Evolutionary conservation across 1,284 basidiomycete species (phyloP).

Genomic region (Tylopilus sp.): DNA sequence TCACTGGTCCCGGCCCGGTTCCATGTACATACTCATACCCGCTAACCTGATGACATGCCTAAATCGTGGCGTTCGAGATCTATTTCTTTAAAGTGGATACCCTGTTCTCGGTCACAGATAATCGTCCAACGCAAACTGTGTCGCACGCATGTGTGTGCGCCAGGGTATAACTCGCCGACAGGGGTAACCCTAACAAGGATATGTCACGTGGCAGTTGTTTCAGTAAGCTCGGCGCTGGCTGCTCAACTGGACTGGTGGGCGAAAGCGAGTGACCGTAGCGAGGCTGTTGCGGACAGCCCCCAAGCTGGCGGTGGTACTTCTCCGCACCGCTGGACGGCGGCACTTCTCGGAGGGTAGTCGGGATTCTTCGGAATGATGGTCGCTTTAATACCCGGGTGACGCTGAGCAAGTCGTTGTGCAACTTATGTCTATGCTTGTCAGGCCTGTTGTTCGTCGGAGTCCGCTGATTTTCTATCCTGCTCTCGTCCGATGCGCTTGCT

Average conservation of each 20-base stretch:
- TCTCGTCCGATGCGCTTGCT: slow-evolving; percentile 8
- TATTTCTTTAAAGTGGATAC: neutral
- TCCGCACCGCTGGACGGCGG: slow-evolving; percentile 12
- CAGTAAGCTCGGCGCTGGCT: neutral
- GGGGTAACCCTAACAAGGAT: slow-evolving; percentile 7
- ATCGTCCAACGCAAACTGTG: slow-evolving; percentile 14
- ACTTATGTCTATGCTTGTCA: slow-evolving; percentile 26
- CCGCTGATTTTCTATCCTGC: slow-evolving; percentile 9
- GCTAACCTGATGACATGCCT: slow-evolving; percentile 8
- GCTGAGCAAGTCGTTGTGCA: slow-evolving; percentile 2
- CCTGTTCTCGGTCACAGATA: slow-evolving; percentile 7
- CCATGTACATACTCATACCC: slow-evolving; percentile 9
- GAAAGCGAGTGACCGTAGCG: neutral
- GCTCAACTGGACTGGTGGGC: neutral
- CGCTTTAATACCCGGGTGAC: slow-evolving; percentile 22
- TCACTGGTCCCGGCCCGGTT: neutral
- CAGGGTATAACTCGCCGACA: slow-evolving; percentile 8
- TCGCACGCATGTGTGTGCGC: slow-evolving; percentile 1
- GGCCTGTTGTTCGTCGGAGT: slow-evolving; percentile 9
- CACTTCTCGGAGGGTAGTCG: slow-evolving; percentile 27
- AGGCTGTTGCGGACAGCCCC: slow-evolving; percentile 1
- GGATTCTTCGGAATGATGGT: slow-evolving; percentile 18
- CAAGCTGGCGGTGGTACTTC: neutral
- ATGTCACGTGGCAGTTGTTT: slow-evolving; percentile 4
- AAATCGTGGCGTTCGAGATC: slow-evolving; percentile 5